Percentiles rank a stretch among this genome's conserved stretches.
These are phyloP conservation scores for Suillus sp. DNA, from an alignment of 768 basidiomycete species.

Conservation along the genomic window DNA sequence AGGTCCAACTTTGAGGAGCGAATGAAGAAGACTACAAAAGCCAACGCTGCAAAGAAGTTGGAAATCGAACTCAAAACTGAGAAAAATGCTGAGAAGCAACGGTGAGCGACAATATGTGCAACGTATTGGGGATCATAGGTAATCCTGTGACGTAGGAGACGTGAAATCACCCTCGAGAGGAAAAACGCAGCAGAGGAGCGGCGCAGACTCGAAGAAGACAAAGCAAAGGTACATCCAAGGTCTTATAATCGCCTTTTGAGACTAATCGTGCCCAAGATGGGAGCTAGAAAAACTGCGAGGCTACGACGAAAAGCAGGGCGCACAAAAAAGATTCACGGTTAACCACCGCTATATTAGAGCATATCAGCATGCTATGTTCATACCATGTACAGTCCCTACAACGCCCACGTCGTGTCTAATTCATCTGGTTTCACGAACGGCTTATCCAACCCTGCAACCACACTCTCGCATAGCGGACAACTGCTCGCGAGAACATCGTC, in stretches of 20 bases:
- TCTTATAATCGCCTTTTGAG: background rate
- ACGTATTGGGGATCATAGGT: background rate
- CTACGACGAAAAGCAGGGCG: slow-evolving; percentile 72
- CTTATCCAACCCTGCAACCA: slow-evolving; percentile 82
- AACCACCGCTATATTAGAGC: slow-evolving; percentile 25
- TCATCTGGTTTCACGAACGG: slow-evolving; percentile 84
- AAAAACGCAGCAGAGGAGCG: slow-evolving; percentile 76
- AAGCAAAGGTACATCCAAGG: slow-evolving; percentile 24
- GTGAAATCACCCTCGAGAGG: slow-evolving; percentile 69
- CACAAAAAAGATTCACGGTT: slow-evolving; percentile 81
- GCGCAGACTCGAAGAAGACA: slow-evolving; percentile 49
- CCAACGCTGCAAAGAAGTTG: slow-evolving; percentile 71
- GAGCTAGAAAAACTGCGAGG: slow-evolving; percentile 74
- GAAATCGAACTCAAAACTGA: slow-evolving; percentile 75
- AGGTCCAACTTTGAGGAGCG: slow-evolving; percentile 73
- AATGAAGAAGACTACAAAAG: slow-evolving; percentile 67
- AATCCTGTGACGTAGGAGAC: slow-evolving; percentile 46
- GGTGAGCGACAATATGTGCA: slow-evolving; percentile 40
- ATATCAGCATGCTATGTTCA: slow-evolving; percentile 11
- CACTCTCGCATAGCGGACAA: slow-evolving; percentile 93
- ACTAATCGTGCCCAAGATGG: slow-evolving; percentile 55
- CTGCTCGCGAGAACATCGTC: slow-evolving; percentile 87
- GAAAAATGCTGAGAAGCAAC: slow-evolving; percentile 64
- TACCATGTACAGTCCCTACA: slow-evolving; percentile 40
- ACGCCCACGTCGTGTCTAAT: slow-evolving; percentile 73